A percentile compares a stretch with the other conserved stretches of the same genome.
Evolutionary conservation across 2,329 filamentous ascomycete species (phyloP).

Genomic region (Orbilia blumenaviensis): DNA sequence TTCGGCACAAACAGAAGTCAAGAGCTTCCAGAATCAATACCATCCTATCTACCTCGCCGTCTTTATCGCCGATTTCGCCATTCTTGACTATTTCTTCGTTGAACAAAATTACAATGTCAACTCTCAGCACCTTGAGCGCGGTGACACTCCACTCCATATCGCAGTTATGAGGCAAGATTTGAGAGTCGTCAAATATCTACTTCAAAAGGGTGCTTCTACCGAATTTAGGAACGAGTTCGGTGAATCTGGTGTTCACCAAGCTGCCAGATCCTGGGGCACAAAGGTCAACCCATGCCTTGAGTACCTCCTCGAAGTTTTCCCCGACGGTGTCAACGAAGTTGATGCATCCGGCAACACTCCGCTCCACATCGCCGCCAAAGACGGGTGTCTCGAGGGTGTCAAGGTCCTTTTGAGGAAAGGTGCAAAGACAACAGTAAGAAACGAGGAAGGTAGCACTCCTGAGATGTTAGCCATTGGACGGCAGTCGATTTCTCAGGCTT

Average conservation of each 20-base stretch:
- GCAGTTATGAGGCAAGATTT: constrained; percentile 51
- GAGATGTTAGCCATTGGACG: constrained; percentile 47
- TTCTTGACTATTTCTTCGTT: constrained; percentile 50
- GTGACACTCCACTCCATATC: constrained; percentile 48
- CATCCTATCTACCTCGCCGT: constrained; percentile 52
- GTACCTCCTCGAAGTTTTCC: constrained; percentile 51
- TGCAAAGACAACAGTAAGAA: constrained; percentile 31
- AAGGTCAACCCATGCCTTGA: constrained; percentile 53
- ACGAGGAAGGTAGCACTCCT: constrained; percentile 39
- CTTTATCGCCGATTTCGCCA: constrained; percentile 50
- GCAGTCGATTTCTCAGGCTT: constrained; percentile 22
- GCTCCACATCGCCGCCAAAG: constrained; percentile 49
- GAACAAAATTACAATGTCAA: constrained; percentile 43
- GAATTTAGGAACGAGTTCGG: constrained; percentile 49
- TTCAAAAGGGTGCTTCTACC: constrained; percentile 43
- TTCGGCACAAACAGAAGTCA: constrained; percentile 43
- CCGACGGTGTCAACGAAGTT: constrained; percentile 49
- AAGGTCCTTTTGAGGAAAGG: constrained; percentile 46
- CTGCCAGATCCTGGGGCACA: constrained; percentile 46
- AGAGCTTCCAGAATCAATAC: constrained; percentile 53
- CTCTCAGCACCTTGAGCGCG: constrained; percentile 44
- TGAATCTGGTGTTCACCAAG: constrained; percentile 50
- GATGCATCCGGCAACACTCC: constrained; percentile 48
- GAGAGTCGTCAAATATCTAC: constrained; percentile 47
- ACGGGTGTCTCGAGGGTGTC: constrained; percentile 45